A percentile compares a stretch with the other conserved stretches of the same genome.
Conservation (phyloP, 2,329 filamentous ascomycete species). For the Tetracladium maxilliforme region DNA sequence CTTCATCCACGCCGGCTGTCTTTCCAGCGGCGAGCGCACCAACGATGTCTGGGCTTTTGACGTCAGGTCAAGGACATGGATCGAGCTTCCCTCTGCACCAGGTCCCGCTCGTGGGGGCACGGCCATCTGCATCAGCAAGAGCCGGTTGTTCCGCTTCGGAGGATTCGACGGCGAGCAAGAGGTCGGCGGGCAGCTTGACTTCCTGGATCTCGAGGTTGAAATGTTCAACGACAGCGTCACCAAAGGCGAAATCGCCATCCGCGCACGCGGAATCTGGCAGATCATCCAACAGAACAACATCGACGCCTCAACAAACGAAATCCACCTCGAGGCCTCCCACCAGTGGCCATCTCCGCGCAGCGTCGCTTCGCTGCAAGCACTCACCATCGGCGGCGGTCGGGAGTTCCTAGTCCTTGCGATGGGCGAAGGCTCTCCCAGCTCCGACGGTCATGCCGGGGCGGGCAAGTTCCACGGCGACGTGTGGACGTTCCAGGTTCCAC, state of each 20-base stretch:
- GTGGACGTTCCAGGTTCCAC: constrained; percentile 49
- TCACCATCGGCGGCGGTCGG: constrained; percentile 42
- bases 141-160: constrained; percentile 62
- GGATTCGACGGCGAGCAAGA: constrained; percentile 61
- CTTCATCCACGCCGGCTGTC: constrained; percentile 64
- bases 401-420: constrained; percentile 49
- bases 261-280: constrained; percentile 27
- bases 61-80: constrained; percentile 49
- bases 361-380: constrained; percentile 35
- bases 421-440: constrained; percentile 37
- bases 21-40: constrained; percentile 42
- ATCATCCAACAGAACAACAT: constrained; percentile 10
- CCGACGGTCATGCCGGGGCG: constrained; percentile 30
- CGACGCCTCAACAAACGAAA: constrained; percentile 16
- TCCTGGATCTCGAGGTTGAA: constrained; percentile 42
- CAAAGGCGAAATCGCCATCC: constrained; percentile 32
- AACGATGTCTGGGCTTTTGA: constrained; percentile 70
- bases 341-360: constrained; percentile 36
- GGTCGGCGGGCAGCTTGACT: constrained; percentile 58
- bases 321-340: constrained; percentile 13
- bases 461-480: constrained; percentile 43
- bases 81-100: constrained; percentile 50
- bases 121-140: constrained; percentile 47
- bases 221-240: constrained; percentile 33
- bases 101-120: constrained; percentile 52